phyloP scores from a whole-genome alignment of 371 early-diverging fungal species.

The Dinochytrium kinnereticum region DNA sequence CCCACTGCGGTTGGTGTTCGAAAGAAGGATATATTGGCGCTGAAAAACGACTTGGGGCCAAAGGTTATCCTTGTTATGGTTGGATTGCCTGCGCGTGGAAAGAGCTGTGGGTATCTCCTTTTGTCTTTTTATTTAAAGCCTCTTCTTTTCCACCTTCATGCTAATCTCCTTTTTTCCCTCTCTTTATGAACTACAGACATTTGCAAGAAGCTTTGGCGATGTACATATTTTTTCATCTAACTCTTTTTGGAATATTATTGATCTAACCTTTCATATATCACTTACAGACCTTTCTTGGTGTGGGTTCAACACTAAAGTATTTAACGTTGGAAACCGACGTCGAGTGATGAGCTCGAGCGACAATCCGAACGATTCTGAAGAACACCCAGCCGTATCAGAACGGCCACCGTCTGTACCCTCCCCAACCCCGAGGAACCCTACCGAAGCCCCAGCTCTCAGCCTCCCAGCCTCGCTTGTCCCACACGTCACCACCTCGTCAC shows the following conservation, averaged over 20 bases:
- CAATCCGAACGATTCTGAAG: background rate
- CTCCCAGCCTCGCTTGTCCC: slow-evolving; percentile 5
- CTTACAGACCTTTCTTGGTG: slow-evolving; percentile 52
- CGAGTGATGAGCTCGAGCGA: slow-evolving; percentile 54
- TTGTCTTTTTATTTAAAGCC: too few species aligned
- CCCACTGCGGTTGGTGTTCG: background rate
- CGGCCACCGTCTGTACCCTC: background rate
- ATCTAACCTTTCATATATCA: slow-evolving; percentile 3
- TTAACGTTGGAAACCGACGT: slow-evolving; percentile 88
- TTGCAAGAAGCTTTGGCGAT: slow-evolving; percentile 83
- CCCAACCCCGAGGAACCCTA: slow-evolving; percentile 5
- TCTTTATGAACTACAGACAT: slow-evolving; percentile 56
- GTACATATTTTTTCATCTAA: slow-evolving; percentile 60
- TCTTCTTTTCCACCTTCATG: too few species aligned
- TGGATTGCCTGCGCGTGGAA: slow-evolving; percentile 88
- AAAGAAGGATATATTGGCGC: slow-evolving; percentile 44
- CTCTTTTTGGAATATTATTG: background rate
- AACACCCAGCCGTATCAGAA: background rate
- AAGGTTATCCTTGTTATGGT: slow-evolving; percentile 61
- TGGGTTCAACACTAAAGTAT: slow-evolving; percentile 59
- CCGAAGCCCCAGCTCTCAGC: slow-evolving; percentile 6
- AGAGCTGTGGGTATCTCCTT: slow-evolving; percentile 61
- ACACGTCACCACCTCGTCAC: background rate
- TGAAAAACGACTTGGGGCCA: slow-evolving; percentile 54
- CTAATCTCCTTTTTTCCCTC: too few species aligned